phyloP scores from a whole-genome alignment of 306 rosid species.

The Oxytropis ochrocephala region DNA sequence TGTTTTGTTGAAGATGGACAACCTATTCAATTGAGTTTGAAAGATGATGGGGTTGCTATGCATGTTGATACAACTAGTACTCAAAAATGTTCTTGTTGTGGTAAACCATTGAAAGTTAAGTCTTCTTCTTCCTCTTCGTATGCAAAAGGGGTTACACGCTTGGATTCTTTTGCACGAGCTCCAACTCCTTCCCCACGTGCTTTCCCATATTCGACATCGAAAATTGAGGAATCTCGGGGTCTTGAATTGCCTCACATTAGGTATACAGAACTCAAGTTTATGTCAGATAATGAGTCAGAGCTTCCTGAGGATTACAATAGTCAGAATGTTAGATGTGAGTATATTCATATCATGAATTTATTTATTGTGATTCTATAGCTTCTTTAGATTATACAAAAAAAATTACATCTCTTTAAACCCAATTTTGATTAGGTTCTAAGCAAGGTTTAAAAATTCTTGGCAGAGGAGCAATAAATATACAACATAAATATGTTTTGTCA shows the following conservation, averaged over 20 bases:
- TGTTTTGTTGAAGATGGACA: slow-evolving; percentile 59
- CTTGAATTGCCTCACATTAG: slow-evolving; percentile 42
- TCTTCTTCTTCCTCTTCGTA: slow-evolving; percentile 3
- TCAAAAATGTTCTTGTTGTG: slow-evolving; percentile 66
- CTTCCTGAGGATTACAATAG: neutral
- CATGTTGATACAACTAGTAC: slow-evolving; percentile 19
- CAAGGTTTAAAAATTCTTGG: neutral
- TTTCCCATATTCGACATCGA: neutral
- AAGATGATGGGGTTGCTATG: slow-evolving; percentile 34
- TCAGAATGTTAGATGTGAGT: slow-evolving; percentile 23
- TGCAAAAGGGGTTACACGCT: slow-evolving; percentile 26
- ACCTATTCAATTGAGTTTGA: slow-evolving; percentile 45
- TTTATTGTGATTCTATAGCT: neutral
- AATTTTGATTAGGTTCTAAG: neutral
- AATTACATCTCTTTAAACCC: neutral
- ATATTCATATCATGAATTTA: neutral
- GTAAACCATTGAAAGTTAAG: slow-evolving; percentile 48
- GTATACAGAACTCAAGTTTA: slow-evolving; percentile 33
- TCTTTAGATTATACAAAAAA: neutral
- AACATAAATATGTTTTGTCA: too few species aligned
- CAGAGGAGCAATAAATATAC: too few species aligned
- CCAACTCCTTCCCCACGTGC: slow-evolving; percentile 75
- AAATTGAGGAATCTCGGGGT: slow-evolving; percentile 23
- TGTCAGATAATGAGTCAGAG: slow-evolving; percentile 12
- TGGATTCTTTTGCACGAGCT: slow-evolving; percentile 23